Base-by-base conservation (phyloP, 768 basidiomycete genomes). In the Tephrocybe sp. region DNA sequence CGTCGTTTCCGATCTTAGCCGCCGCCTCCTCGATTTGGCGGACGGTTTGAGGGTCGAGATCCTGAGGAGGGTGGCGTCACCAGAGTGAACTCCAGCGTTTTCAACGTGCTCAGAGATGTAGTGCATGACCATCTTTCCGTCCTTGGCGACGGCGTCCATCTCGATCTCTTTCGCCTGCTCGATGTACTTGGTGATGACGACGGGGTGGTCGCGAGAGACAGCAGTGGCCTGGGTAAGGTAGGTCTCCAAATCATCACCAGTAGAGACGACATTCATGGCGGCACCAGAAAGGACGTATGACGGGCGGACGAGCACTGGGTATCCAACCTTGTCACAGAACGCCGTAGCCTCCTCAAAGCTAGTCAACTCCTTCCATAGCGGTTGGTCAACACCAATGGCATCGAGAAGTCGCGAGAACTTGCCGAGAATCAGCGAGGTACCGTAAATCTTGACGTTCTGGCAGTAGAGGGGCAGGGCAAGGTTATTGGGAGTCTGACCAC, bases 161-260 rank as follows among this genome's bases (percentile, higher is more conserved):
- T 99, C 97, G 57, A 99, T 99, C 72, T 99, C 97, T 77, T 99
- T 98, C 24, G 97, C 97, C 66, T 97, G 91, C 67, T 98, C 95
- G 66, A 99, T 97, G 73, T 97, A 99, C 69, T 99, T 99, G 55
- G 91, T 89, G 69, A 98, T 98, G 59, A 99, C 95, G 55, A 97
- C 94, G 1, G 95, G 95, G 61, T 97, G 91, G 27, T 94, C 92
- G 39, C 91, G 85, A 36, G 97, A 99, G 49, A 99, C 94, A 46
- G 91, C 94, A 18, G 94, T 88, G 16, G 97, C 97, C 70, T 93
- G 94, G 1, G 87, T 88, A 50, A 99, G 79, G 67, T 97, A 99
- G 65, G 83, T 91, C 38, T 82, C 82, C 34, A 99, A 77, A 65
- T 98, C 97, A 62, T 95, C 87, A 36, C 79, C 77, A 10, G 92